Evolutionary conservation across 2,329 filamentous ascomycete genomes (phyloP).

Genomic region (Parascedosporium putredinis): DNA sequence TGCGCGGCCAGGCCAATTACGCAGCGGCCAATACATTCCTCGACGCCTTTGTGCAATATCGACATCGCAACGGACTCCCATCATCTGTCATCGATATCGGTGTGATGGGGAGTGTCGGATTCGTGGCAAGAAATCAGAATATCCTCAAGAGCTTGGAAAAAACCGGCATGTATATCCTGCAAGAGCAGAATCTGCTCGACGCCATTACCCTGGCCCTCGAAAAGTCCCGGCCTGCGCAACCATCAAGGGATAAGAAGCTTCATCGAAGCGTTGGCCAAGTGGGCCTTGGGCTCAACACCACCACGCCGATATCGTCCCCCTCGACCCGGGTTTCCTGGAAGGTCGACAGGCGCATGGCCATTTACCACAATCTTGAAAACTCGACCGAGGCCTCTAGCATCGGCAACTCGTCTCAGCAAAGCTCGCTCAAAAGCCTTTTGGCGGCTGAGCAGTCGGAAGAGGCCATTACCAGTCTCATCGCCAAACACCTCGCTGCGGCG

Average conservation of each 20-base stretch:
- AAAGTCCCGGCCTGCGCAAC: neutral
- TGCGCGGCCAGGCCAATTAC: conserved; percentile 30
- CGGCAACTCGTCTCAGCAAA: too few species aligned
- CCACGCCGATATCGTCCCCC: neutral
- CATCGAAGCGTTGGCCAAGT: neutral
- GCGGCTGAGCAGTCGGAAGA: neutral
- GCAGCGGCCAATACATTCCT: conserved; percentile 30
- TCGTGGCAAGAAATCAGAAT: conserved; percentile 19
- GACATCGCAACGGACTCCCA: conserved; percentile 20
- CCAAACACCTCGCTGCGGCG: too few species aligned
- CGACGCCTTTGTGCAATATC: conserved; percentile 25
- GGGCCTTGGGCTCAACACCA: neutral
- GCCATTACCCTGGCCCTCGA: too few species aligned
- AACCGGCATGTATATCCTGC: conserved; percentile 11
- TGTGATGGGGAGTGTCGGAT: conserved; percentile 26
- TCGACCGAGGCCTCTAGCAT: neutral
- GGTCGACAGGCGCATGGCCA: neutral
- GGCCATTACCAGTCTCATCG: too few species aligned
- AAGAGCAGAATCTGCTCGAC: conserved; percentile 14
- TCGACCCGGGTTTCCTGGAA: neutral
- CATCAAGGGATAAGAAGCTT: neutral
- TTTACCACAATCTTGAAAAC: neutral
- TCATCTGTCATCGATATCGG: conserved; percentile 25
- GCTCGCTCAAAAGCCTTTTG: neutral
- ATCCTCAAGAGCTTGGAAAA: conserved; percentile 4